Evolutionary conservation across 2,329 filamentous ascomycete species (phyloP), one percentile per base, ranked within the genome.

Genomic region (Neonectria hederae): DNA sequence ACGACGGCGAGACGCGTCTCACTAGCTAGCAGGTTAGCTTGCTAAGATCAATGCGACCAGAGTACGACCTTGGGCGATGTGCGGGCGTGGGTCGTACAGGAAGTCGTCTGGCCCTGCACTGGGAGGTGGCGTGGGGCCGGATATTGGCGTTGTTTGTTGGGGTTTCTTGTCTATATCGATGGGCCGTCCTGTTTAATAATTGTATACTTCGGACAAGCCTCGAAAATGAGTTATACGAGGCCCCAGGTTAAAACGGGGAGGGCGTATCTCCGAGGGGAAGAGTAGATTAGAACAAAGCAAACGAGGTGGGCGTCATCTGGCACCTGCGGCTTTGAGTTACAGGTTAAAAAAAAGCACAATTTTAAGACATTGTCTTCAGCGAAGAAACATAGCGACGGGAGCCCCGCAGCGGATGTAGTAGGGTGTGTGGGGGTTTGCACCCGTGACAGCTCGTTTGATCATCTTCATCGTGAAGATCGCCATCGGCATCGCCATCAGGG

Each of bases 1-100:
- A 38, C 35, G 14, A 52, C 26, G 38, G 10, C 40, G 56, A 14
- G 46, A 46, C 51, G 53, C 56, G 54, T 38, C 35, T 57, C 19
- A 30, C 49, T 40, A 30, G 21, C 46, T 62, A 40, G 21, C 17
- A 28, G 49, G 32, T 17, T n/a, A n/a, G 30, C 30, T 32, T 42
- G 40, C 48, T 30, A 46, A 48, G 38, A 55, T 65, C 48, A 63
- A 68, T 30, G 54, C 62, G 40, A 43, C 49, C 43, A 58, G 30
- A 9, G 14, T 17, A 49, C 21, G 28, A n/a, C 38, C 46, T n/a
- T 30, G 46, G 26, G 21, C 26, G 46, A 49, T 26, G 6, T 28
- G 26, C 17, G 46, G 26, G 35, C 19, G 22, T 40, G 48, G 51
- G 46, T 53, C 26, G 46, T 30, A 30, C 46, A 49, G 24, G 26